Base-by-base conservation (phyloP, 1,284 basidiomycete species). In the Tilletia setariae region DNA sequence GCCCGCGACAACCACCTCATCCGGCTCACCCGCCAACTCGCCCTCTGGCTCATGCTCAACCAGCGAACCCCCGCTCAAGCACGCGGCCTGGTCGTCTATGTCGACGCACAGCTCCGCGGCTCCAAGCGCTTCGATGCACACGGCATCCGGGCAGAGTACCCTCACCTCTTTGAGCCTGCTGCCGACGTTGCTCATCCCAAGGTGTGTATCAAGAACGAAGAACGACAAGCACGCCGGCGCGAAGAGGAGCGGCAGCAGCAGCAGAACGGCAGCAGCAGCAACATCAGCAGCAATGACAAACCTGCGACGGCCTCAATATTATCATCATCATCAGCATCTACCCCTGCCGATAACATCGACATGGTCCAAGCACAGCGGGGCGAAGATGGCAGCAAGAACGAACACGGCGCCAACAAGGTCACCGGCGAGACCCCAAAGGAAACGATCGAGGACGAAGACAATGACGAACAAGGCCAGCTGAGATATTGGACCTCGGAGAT, bases 401-500 rank as follows among this genome's bases (percentile, higher is more conserved):
- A 61, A 30, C n/a, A 35, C 35, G 56, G 56, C 0, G 30, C 28
- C 25, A 61, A 9, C 15, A 61, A 61, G 15, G 28, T 61, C 56
- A 61, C 56, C 30, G 56, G 56, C 2, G 56, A 61, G 28, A 16
- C 15, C n/a, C 56, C 56, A 19, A 30, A 25, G 2, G 62, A 63
- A 19, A 61, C 35, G 56, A 25, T 30, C 70, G 85, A 53, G 28
- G 63, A 82, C 68, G 89, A 90, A 63, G 90, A 61, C 16, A 61
- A 61, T 21, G 56, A 61, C 35, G 56, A 61, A 30, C 25, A 94
- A 70, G 96, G 96, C 6, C 94, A 98, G 82, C 85, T 99, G 64
- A 87, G 96, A 61, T 99, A 95, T 83, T 98, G 96, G 96, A 98
- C 94, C 0, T 89, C 90, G 69, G 91, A 92, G 65, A 96, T 99